Conservation (phyloP, 164 flowering plant species). For the Tinospora cordifolia region DNA sequence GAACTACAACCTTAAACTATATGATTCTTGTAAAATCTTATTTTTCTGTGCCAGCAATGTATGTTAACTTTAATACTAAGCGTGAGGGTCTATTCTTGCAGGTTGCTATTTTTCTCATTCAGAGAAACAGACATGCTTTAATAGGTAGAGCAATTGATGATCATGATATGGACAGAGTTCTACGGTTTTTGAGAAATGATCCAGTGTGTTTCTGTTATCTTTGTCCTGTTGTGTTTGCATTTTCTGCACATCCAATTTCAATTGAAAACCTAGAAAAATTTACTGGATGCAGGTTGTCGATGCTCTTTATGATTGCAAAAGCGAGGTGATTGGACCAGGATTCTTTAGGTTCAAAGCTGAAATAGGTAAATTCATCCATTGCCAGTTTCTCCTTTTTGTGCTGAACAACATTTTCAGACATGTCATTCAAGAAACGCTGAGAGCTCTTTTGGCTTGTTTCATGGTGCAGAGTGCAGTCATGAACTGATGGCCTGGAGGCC, state of each 20-base stretch:
- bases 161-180: slow-evolving; percentile 85
- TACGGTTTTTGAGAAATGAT: slow-evolving; percentile 70
- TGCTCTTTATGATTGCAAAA: slow-evolving; percentile 92
- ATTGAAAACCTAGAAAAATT: slow-evolving; percentile 1
- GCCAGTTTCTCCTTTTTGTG: neutral
- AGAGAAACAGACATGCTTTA: slow-evolving; percentile 91
- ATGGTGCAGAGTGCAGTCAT: neutral
- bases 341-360: slow-evolving; percentile 96
- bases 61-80: neutral
- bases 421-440: neutral
- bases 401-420: neutral
- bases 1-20: too few species aligned
- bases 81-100: slow-evolving; percentile 24
- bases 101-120: slow-evolving; percentile 97
- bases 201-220: slow-evolving; percentile 40
- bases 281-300: slow-evolving; percentile 68
- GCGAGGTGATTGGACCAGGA: slow-evolving; percentile 99
- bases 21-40: too few species aligned
- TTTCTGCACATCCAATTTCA: neutral
- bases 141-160: slow-evolving; percentile 98
- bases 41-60: neutral
- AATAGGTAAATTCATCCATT: slow-evolving; percentile 53
- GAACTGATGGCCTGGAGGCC: neutral
- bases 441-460: neutral
- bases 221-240: neutral